These are phyloP conservation scores for Russula sp. DNA, from an alignment of 768 basidiomycete species.

Conservation along the genomic window DNA sequence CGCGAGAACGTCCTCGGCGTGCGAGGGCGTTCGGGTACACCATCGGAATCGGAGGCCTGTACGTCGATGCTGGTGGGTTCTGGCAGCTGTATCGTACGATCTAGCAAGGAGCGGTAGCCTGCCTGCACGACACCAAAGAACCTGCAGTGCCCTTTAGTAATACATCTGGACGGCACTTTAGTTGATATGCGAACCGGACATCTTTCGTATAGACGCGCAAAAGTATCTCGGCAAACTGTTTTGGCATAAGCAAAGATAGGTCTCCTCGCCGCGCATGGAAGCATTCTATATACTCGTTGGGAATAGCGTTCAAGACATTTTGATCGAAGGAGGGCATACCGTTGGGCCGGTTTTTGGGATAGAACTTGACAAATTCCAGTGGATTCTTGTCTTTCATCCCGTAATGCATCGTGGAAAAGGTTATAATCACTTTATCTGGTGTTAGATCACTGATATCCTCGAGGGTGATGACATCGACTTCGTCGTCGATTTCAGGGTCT, in stretches of 20 bases:
- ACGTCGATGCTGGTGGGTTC: constrained; percentile 13
- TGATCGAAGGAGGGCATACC: constrained; percentile 31
- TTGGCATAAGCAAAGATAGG: constrained; percentile 59
- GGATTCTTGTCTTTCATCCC: constrained; percentile 70
- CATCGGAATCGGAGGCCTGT: constrained; percentile 13
- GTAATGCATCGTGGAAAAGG: constrained; percentile 61
- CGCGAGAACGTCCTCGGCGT: constrained; percentile 11
- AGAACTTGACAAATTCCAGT: constrained; percentile 61
- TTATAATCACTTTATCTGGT: constrained; percentile 53
- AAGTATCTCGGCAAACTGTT: constrained; percentile 59
- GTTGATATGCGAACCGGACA: constrained; percentile 27
- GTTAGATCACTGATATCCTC: constrained; percentile 32
- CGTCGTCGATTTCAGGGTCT: constrained; percentile 2
- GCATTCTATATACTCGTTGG: constrained; percentile 31
- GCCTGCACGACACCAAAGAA: constrained; percentile 59
- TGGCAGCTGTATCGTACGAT: background rate
- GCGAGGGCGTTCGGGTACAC: constrained; percentile 8
- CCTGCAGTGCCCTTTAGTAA: constrained; percentile 23
- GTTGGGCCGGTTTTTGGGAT: constrained; percentile 55
- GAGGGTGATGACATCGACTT: constrained; percentile 15
- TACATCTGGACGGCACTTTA: background rate
- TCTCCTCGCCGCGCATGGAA: constrained; percentile 43
- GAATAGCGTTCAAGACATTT: background rate
- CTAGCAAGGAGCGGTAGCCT: constrained; percentile 48
- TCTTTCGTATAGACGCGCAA: constrained; percentile 66